Conservation (phyloP, 805 yeast species). For the Kockiozyma suomiensis region DNA sequence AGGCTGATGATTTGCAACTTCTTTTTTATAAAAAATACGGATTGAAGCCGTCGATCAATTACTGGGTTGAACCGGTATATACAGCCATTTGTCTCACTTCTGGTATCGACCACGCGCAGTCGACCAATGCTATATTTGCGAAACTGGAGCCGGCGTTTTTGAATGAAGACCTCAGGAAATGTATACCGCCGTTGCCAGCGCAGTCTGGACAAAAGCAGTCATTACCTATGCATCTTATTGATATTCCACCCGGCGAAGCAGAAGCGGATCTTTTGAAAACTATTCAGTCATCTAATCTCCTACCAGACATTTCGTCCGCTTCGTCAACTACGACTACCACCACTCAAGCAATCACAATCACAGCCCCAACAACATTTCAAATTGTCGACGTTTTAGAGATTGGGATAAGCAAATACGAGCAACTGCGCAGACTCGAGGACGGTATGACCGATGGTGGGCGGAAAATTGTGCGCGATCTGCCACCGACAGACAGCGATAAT, state of each 20-base stretch:
- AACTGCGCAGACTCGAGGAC: constrained; percentile 22
- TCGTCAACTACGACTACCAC: no score
- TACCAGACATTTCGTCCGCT: constrained; percentile 5
- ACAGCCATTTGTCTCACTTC: background rate
- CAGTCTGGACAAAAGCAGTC: background rate
- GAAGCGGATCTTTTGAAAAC: constrained; percentile 7
- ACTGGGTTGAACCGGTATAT: constrained; percentile 16
- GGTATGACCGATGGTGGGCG: constrained; percentile 11
- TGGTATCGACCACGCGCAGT: background rate
- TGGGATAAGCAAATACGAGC: constrained; percentile 22
- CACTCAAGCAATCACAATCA: background rate
- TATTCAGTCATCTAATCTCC: constrained; percentile 8
- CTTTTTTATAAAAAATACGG: constrained; percentile 16
- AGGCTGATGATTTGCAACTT: background rate
- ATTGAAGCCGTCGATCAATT: constrained; percentile 2
- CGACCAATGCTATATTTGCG: background rate
- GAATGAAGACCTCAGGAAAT: constrained; percentile 9
- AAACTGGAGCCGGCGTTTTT: constrained; percentile 12
- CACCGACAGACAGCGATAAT: background rate
- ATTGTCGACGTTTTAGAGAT: constrained; percentile 26
- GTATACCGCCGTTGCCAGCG: constrained; percentile 9
- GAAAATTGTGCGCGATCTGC: constrained; percentile 16
- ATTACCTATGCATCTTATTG: background rate
- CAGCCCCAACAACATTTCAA: constrained; percentile 26
- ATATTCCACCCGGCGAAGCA: background rate